Base-by-base conservation (phyloP, 495 filamentous ascomycete species). In the Aspergillus sclerotioniger region DNA sequence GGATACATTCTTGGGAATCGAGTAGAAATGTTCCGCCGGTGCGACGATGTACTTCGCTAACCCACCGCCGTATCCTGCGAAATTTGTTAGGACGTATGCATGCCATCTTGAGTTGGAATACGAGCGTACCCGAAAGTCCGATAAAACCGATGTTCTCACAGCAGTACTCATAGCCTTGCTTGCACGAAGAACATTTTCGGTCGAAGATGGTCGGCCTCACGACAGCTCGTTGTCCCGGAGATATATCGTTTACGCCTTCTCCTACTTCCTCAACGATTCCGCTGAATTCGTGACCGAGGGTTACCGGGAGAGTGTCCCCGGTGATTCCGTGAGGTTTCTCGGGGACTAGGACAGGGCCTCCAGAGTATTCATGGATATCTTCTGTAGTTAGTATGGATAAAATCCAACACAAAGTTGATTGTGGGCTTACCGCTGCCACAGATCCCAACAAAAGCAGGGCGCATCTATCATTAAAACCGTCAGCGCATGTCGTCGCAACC, bases 151-250 rank as follows among this genome's bases (percentile, higher is more conserved):
- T 82, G 28, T 74, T 79, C 47, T 82, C 75, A 62, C 85, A 87
- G 62, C 81, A 83, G 55, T 86, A 84, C 49, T 80, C 68, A 20
- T 77, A 71, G 8, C 78, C 79, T 6, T 74, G 69, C 51, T 73
- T 68, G 60, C 85, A 87, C 7, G 84, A 69, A 1, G 62, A 57
- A 61, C 85, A 87, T 3, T 72, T 76, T 7, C 76, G 73, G 59
- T 85, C 82, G 57, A 80, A 87, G 47, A 87, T 84, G 46, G 82
- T 86, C 8, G 85, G 84, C 53, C 82, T 81, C 8, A 87, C 77
- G 0, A 70, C 72, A 9, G 82, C 85, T 16, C 77, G 65, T 44
- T 85, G 77, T n/a, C 84, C 83, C 9, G 71, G 66, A 53, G 71
- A 73, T 52, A 81, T 67, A 49, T 76, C 71, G 0, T 64, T 70